Percentiles rank a stretch among this genome's conserved stretches.
These are phyloP conservation scores for Colletotrichum sp. DNA, from an alignment of 2,329 filamentous ascomycete species.

Conservation along the genomic window DNA sequence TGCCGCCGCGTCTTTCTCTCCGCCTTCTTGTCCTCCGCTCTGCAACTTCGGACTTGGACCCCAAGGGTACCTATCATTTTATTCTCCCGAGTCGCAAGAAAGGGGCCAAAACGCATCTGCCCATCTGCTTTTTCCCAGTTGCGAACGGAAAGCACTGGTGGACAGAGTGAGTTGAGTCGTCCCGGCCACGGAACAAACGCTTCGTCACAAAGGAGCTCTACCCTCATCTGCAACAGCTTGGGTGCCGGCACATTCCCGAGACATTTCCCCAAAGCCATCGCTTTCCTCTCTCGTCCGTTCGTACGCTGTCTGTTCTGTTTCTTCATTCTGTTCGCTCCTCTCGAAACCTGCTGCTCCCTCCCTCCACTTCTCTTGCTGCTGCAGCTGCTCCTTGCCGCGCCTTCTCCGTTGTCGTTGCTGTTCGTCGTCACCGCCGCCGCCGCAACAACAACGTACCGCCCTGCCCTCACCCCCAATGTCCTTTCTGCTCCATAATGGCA, in stretches of 20 bases:
- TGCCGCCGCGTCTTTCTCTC: background rate
- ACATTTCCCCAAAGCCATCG: constrained; percentile 28
- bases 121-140: background rate
- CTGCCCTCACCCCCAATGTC: constrained; percentile 10
- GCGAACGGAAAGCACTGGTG: background rate
- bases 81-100: background rate
- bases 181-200: constrained; percentile 14
- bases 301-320: constrained; percentile 14
- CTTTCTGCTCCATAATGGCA: constrained; percentile 19
- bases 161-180: background rate
- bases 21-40: background rate
- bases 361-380: constrained; percentile 1
- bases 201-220: constrained; percentile 16
- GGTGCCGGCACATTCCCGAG: constrained; percentile 44
- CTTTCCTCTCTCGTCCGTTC: constrained; percentile 7
- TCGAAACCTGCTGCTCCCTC: background rate
- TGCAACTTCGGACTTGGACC: constrained; percentile 12
- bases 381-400: background rate
- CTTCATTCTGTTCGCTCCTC: constrained; percentile 22
- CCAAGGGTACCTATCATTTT: background rate
- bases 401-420: background rate
- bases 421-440: background rate
- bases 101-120: background rate
- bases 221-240: constrained; percentile 20
- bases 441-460: background rate